phyloP scores from a whole-genome alignment of 2,329 filamentous ascomycete genomes.

The Stylonectria norvegica region DNA sequence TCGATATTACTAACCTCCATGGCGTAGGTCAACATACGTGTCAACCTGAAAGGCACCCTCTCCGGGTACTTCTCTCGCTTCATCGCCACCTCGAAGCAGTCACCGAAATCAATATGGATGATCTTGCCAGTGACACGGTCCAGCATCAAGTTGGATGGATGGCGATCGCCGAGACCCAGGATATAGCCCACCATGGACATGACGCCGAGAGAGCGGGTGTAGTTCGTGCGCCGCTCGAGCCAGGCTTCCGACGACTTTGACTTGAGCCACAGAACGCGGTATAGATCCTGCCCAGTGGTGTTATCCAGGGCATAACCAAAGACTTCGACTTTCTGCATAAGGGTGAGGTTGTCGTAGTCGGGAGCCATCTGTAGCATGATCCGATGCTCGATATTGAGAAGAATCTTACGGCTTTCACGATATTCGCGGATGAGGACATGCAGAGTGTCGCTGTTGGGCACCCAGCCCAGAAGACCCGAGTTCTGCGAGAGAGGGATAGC shows the following conservation, averaged over 20 bases:
- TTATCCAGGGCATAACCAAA: slow-evolving; percentile 99
- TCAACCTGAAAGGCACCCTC: slow-evolving; percentile 93
- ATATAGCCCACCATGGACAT: slow-evolving; percentile 99
- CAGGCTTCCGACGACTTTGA: slow-evolving; percentile 97
- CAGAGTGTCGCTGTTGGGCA: slow-evolving; percentile 94
- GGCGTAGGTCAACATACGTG: slow-evolving; percentile 97
- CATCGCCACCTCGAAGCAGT: slow-evolving; percentile 99
- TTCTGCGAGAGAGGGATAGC: slow-evolving; percentile 97
- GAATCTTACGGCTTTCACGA: slow-evolving; percentile 91
- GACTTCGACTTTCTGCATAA: slow-evolving; percentile 99
- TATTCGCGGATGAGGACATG: slow-evolving; percentile 98
- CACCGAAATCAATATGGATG: slow-evolving; percentile 97
- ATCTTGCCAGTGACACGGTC: slow-evolving; percentile 95
- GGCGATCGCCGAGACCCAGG: slow-evolving; percentile 89
- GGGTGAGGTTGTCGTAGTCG: slow-evolving; percentile 95
- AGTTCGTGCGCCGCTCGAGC: slow-evolving; percentile 97
- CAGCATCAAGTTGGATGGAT: slow-evolving; percentile 97
- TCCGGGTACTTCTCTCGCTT: slow-evolving; percentile 99
- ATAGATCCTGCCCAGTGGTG: slow-evolving; percentile 96
- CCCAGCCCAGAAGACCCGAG: slow-evolving; percentile 92
- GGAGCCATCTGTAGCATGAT: slow-evolving; percentile 99
- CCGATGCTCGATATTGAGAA: slow-evolving; percentile 97
- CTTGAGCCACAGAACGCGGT: slow-evolving; percentile 97
- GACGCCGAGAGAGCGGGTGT: slow-evolving; percentile 92
- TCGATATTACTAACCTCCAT: slow-evolving; percentile 99